Evolutionary conservation across 352 stramenopile genomes (phyloP).

Genomic region (Phytophthora foliorum): DNA sequence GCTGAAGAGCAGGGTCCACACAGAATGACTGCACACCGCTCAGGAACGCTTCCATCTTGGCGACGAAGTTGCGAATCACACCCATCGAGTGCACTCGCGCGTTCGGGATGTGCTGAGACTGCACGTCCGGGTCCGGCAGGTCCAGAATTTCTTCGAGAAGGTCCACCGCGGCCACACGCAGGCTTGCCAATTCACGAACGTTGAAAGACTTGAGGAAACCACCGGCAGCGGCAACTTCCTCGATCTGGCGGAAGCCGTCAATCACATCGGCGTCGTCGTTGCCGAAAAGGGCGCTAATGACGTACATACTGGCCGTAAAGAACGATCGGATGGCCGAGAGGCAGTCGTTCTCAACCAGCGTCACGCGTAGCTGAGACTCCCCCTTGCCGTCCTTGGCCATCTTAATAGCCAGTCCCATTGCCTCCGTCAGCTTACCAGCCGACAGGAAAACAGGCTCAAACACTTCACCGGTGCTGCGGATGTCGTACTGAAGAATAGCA

Average conservation of each 20-base stretch:
- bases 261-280: slow-evolving; percentile 85
- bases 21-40: slow-evolving; percentile 77
- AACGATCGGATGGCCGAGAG: slow-evolving; percentile 85
- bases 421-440: slow-evolving; percentile 85
- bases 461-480: slow-evolving; percentile 86
- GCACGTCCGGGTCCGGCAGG: slow-evolving; percentile 78
- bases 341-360: slow-evolving; percentile 84
- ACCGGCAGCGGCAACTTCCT: slow-evolving; percentile 70
- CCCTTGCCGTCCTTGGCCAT: slow-evolving; percentile 81
- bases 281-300: slow-evolving; percentile 75
- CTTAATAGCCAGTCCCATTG: slow-evolving; percentile 74
- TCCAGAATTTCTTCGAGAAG: slow-evolving; percentile 86
- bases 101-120: slow-evolving; percentile 74
- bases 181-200: slow-evolving; percentile 65
- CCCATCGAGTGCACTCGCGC: slow-evolving; percentile 80
- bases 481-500: slow-evolving; percentile 85
- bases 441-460: slow-evolving; percentile 90
- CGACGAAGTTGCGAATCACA: slow-evolving; percentile 91
- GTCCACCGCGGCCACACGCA: slow-evolving; percentile 74
- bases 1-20: slow-evolving; percentile 62
- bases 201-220: slow-evolving; percentile 87
- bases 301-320: slow-evolving; percentile 84
- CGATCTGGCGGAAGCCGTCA: slow-evolving; percentile 82
- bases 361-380: slow-evolving; percentile 82
- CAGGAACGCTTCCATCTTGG: slow-evolving; percentile 86